Base-by-base conservation (phyloP, 371 early-diverging fungal genomes). In the Mortierella sp. region DNA sequence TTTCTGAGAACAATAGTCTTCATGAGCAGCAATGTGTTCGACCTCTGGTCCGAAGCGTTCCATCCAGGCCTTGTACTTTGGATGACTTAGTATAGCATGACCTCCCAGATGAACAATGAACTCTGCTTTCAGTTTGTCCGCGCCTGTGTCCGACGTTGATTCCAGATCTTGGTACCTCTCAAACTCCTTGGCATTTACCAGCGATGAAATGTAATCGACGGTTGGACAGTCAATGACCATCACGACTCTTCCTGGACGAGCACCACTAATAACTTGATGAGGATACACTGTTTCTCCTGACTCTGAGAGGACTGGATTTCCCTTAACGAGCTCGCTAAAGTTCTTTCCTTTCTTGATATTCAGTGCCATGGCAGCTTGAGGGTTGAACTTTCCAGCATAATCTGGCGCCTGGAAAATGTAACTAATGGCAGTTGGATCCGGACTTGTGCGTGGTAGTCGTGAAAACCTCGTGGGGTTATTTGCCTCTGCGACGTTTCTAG, bases 211-310 rank as follows among this genome's bases (percentile, higher is more conserved):
- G 71, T 95, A 95, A 0, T 69, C 79, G 4, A 68, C 46, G 28
- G 83, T 76, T 1, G 96, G 97, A 57, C 95, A 93, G 55, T 96
- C 98, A n/a, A 95, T 67, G 21, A 98, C 84, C 45, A 95, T 80
- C 72, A 96, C 93, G 8, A 88, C 85, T 18, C 85, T 67, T 13
- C 92, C 90, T 3, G 88, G 84, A 39, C 83, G 81, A 2, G 80
- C 48, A 1, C 88, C 86, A 2, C 82, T 85, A 26, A 90, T 78
- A 58, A 90, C 92, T 80, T 95, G 89, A 43, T 87, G 81, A 13
- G 94, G 94, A 19, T 86, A 81, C 16, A 98, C 85, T 1, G 82
- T 84, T 1, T 73, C 78, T n/a, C 97, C 98, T 54, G 91, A 85
- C 0, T 83, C 72, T 6, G 88, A 63, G 1, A 84, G 84, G 1